Conservation (phyloP, 108 stramenopile species). For the Aurantiochytrium sp. region DNA sequence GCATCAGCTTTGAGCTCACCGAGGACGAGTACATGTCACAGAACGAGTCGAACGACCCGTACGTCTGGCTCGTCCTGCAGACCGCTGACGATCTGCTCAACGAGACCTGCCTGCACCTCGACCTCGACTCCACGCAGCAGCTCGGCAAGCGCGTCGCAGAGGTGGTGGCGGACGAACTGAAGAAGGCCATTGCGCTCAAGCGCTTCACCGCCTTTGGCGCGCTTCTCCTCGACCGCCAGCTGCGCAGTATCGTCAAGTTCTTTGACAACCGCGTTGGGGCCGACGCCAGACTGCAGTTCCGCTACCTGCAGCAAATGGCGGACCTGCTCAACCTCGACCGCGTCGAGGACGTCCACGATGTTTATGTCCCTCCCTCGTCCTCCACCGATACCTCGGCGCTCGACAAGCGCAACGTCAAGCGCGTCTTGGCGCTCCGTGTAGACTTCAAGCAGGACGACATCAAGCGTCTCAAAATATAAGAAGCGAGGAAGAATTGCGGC, state of each 20-base stretch:
- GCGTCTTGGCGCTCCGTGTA: constrained; percentile 15
- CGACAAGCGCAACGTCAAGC: neutral
- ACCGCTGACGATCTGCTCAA: neutral
- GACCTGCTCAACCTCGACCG: constrained; percentile 6
- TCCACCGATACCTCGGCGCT: neutral
- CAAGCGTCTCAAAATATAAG: constrained; percentile 9
- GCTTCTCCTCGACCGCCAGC: neutral
- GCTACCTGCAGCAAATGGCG: neutral
- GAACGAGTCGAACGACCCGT: neutral
- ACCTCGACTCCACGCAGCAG: neutral
- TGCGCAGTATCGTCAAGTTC: neutral
- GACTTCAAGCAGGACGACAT: constrained; percentile 28
- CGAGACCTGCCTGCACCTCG: neutral
- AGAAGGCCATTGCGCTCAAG: neutral
- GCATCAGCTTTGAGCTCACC: neutral
- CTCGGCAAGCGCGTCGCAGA: neutral
- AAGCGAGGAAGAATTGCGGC: no score
- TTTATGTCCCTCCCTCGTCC: neutral
- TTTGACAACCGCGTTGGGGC: neutral
- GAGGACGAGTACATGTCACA: constrained; percentile 20
- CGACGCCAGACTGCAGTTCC: neutral
- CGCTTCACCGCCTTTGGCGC: neutral
- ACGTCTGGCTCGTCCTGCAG: neutral
- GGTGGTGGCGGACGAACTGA: neutral
- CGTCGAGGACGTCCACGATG: constrained; percentile 21